Evolutionary conservation across 805 yeast genomes (phyloP), one percentile per base, ranked within the genome.

Genomic region (Komagataella populi): DNA sequence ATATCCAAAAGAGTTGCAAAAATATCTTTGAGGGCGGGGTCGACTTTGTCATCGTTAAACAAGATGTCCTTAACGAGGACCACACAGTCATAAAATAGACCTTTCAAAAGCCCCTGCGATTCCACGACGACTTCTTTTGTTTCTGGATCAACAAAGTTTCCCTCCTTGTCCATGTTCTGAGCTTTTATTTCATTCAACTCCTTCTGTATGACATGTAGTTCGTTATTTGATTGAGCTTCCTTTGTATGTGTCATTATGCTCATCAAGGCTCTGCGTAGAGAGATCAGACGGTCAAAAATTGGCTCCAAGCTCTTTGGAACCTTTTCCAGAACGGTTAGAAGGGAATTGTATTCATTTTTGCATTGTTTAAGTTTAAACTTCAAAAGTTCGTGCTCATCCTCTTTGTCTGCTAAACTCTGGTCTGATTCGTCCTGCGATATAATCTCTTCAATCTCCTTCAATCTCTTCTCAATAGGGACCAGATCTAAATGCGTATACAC

Each of bases 401-500:
- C 71, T 52, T 70, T 67, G 57, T 59, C 63, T 18, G 61, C 59
- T 48, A 65, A 67, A 44, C 60, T 60, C 20, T 60, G 55, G 14
- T 55, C 53, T 6, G 46, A 17, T 14, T 56, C 60, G 7, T 56
- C 57, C 23, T 48, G 51, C 7, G 52, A 51, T 16, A 54, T 56
- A 48, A 56, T 59, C 24, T 57, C 57, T 49, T 73, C 68, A 50
- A 91, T 85, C 58, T 88, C 95, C 48, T 69, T 71, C 53, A 93
- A 70, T 55, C 98, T 77, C 50, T 74, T 78, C 53, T 78, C 73
- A 49, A 93, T 85, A 1, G 96, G 95, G 54, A 72, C 70, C 56
- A 89, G 74, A 64, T 93, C 99, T 58, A 84, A 86, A 52, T 78
- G 80, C 1, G 97, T 89, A 65, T 82, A 91, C 18, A 87, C 87